Evolutionary conservation across 208 protist species (phyloP).

Genomic region (Polymyxa betae): DNA sequence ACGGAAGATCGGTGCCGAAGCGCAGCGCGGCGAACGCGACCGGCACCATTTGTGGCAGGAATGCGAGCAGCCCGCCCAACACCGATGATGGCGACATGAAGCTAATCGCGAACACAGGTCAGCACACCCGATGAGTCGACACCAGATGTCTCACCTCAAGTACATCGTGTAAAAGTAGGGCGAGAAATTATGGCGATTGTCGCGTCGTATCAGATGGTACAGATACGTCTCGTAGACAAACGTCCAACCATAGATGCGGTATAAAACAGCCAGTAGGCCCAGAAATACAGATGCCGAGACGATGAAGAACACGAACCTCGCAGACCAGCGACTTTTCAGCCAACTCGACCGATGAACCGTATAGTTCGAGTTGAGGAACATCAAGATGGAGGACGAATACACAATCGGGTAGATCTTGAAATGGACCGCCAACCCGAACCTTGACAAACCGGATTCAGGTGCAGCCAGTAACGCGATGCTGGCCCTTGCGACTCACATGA

Average conservation of each 20-base stretch:
- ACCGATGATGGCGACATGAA: slow-evolving; percentile 1
- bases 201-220: slow-evolving; percentile 18
- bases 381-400: not conserved
- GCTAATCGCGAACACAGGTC: too few relatives aligned
- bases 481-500: not conserved
- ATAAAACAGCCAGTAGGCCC: not conserved
- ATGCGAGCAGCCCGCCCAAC: not conserved
- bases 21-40: slow-evolving; percentile 1
- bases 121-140: too few relatives aligned
- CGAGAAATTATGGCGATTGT: slow-evolving; percentile 45
- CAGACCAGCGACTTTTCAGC: not conserved
- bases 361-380: not conserved
- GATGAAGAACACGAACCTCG: not conserved
- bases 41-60: slow-evolving; percentile 11
- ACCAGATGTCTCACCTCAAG: not conserved
- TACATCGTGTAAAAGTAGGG: slow-evolving; percentile 32
- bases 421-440: slow-evolving; percentile 44
- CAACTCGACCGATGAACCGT: not conserved
- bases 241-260: slow-evolving; percentile 34
- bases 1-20: slow-evolving; percentile 19
- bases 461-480: too few relatives aligned
- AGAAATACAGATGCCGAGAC: slow-evolving; percentile 18
- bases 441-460: not conserved
- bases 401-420: slow-evolving; percentile 50
- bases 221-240: slow-evolving; percentile 54